Percentiles rank a stretch among this genome's conserved stretches.
Evolutionary conservation across 169 alveolate genomes (phyloP).

Genomic region (Cryptosporidium viatorum): DNA sequence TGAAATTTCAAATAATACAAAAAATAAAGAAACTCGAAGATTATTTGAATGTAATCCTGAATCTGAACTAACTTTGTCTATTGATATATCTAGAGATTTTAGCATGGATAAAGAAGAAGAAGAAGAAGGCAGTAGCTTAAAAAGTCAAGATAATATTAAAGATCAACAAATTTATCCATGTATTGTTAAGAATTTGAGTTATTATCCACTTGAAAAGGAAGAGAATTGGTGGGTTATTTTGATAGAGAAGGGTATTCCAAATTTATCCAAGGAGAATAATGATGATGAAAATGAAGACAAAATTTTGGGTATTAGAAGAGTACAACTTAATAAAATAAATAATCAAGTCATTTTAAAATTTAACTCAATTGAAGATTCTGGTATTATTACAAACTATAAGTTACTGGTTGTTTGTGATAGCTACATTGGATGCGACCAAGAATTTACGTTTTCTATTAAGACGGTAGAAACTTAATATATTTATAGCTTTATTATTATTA

Average conservation of each 20-base stretch:
- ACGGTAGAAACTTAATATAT: background rate
- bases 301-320: slow-evolving; percentile 73
- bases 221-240: slow-evolving; percentile 99
- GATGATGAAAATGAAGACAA: slow-evolving; percentile 79
- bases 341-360: slow-evolving; percentile 84
- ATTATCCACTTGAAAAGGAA: slow-evolving; percentile 95
- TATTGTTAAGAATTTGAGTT: slow-evolving; percentile 80
- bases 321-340: slow-evolving; percentile 70
- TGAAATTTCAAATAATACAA: slow-evolving; percentile 18
- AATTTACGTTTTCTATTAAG: slow-evolving; percentile 67
- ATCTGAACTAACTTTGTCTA: slow-evolving; percentile 72
- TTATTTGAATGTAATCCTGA: slow-evolving; percentile 51
- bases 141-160: slow-evolving; percentile 72
- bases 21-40: slow-evolving; percentile 76
- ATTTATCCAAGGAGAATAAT: slow-evolving; percentile 90
- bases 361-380: slow-evolving; percentile 84
- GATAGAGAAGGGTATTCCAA: slow-evolving; percentile 87
- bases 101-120: slow-evolving; percentile 70
- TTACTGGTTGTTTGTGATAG: slow-evolving; percentile 83
- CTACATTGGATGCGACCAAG: slow-evolving; percentile 88
- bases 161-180: slow-evolving; percentile 50
- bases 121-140: background rate
- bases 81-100: slow-evolving; percentile 79
- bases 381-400: slow-evolving; percentile 74
- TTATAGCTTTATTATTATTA: background rate